Base-by-base conservation (phyloP, 179 eudicot species). In the Heliamphora pulchella region DNA sequence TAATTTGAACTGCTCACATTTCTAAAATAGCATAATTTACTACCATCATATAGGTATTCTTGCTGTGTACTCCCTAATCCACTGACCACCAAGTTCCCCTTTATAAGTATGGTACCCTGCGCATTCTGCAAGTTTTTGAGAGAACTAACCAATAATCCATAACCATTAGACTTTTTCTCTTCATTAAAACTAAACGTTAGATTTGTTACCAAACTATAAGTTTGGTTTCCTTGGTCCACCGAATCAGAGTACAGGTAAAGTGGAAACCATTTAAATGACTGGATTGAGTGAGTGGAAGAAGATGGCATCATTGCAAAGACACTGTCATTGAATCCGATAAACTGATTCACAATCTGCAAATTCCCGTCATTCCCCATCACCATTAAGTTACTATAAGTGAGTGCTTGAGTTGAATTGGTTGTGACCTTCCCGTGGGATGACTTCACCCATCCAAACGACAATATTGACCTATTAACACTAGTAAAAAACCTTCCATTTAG, bases 1-100 rank as follows among this genome's bases (percentile, higher is more conserved):
- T 91, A 92, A 77, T 95, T 93, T 13, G 86, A 89, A 83, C 93
- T 88, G 80, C 92, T 87, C 17, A 95, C 87, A 68, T 89, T 85
- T 89, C 98, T 87, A 67, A 83, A 84, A 82, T 95, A 95, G 83
- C 98, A 93, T 17, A 43, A 81, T 2, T 84, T 72, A 75, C 82
- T 80, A 15, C 84, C 82, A 5, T 77, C 73, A 66, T 85, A 93
- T 1, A 81, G 63, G 76, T 93, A 95, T 18, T 77, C 78, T 74
- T 95, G 93, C 70, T 86, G 88, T 7, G 94, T 95, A 59, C 89
- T 91, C 10, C 91, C 98, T 22, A 86, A 10, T 75, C 98, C 98
- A 76, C 89, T 81, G 7, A 83, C 81, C 61, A 93, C 91, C 82
- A 88, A 86, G 76, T 87, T 88, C 48, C 83, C 84, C 86, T 90